These are phyloP conservation scores for Atalantia buxifolia DNA, from an alignment of 345 rosid genomes.

Conservation along the genomic window DNA sequence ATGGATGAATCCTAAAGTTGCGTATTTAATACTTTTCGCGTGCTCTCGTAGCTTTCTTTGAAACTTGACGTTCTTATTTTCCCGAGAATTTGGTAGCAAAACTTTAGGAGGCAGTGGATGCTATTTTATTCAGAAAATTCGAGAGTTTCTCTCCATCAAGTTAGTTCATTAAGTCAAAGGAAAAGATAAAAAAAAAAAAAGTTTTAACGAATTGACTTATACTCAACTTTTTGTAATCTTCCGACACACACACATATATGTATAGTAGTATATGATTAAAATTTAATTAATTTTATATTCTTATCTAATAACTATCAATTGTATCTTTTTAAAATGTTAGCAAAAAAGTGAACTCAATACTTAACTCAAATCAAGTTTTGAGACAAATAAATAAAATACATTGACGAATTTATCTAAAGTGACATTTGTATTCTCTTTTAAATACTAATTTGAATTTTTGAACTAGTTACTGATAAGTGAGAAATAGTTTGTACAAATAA, in stretches of 20 bases:
- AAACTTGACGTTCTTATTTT: background rate
- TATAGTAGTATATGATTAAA: too few relatives aligned
- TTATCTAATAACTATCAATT: too few relatives aligned
- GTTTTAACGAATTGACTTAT: too few relatives aligned
- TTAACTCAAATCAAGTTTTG: fast-evolving
- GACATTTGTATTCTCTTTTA: too few relatives aligned
- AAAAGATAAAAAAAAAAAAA: background rate
- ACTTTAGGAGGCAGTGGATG: background rate
- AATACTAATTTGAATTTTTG: too few relatives aligned
- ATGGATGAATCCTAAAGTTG: background rate
- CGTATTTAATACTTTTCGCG: too few relatives aligned
- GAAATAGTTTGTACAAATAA: background rate
- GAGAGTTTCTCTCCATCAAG: background rate
- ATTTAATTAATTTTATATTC: too few relatives aligned
- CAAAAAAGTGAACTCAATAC: fast-evolving
- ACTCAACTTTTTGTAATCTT: too few relatives aligned
- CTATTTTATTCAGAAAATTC: background rate
- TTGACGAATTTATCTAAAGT: too few relatives aligned
- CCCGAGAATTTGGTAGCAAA: background rate
- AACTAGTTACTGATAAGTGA: too few relatives aligned
- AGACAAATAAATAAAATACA: background rate
- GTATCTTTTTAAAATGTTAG: fast-evolving
- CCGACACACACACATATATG: fast-evolving
- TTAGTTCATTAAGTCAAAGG: background rate
- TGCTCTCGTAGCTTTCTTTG: background rate